Base-by-base conservation (phyloP, 148 eudicot genomes). In the Dianthus caryophyllus region DNA sequence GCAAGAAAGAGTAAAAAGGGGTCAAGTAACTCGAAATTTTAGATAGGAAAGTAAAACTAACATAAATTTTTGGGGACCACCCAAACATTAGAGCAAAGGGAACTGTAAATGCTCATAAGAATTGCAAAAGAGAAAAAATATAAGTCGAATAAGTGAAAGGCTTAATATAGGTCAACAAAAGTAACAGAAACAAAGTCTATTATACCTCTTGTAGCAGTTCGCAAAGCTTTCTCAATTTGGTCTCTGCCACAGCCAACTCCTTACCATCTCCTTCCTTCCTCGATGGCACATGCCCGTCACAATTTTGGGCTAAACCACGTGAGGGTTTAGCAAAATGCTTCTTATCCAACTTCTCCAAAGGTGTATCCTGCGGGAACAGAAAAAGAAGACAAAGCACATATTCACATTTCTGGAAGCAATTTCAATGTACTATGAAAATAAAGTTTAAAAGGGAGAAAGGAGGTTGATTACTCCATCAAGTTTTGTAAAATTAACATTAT, bases 191-290 rank as follows among this genome's bases (percentile, higher is more conserved):
- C n/a, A n/a, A n/a, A 10, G 13, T 48, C 33, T 50, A 29, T 58
- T 41, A 75, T 69, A 94, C 99, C 96, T 94, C 97, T 8, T 80
- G 31, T 57, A 94, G 74, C 64, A 90, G 65, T 54, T 94, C 99
- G 71, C 97, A 90, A 44, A 90, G 84, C 75, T 76, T 94, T 62
- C 72, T 79, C 75, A 90, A 62, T 72, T 90, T 86, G 63, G 85
- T 83, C 78, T 94, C 99, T 67, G 82, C 71, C 66, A 94, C 71
- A 43, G 90, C 92, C 62, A 94, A 79, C 73, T 90, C 93, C 79
- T 82, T 88, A 12, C 67, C 65, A 82, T 82, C 86, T 54, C 79
- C 95, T 59, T 82, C 79, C 65, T 80, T 80, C 67, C 73, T 77
- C 72, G 75, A 54, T 52, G 78, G 75, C 68, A 68, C 58, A 30